These are phyloP conservation scores for Calonectria pteridis DNA, from an alignment of 2,329 filamentous ascomycete genomes.

Conservation along the genomic window DNA sequence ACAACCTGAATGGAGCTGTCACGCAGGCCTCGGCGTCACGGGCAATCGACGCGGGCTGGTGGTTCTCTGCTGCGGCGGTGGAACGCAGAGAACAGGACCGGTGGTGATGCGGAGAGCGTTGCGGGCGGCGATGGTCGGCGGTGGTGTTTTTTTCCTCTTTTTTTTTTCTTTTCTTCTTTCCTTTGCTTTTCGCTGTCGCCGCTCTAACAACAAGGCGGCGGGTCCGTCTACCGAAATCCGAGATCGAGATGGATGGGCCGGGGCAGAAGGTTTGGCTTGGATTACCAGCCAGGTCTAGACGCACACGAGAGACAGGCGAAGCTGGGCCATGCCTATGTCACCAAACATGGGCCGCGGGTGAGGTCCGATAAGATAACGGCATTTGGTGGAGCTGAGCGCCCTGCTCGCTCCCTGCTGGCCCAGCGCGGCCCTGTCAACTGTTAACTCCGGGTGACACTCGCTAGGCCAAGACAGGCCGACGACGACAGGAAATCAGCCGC, in stretches of 20 bases:
- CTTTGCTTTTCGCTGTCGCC: background rate
- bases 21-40: conserved; percentile 43
- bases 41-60: conserved; percentile 27
- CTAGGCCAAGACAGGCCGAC: background rate
- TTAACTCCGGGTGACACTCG: conserved; percentile 21
- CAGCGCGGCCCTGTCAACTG: background rate
- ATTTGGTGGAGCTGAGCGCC: conserved; percentile 21
- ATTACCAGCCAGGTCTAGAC: conserved; percentile 1
- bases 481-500: background rate
- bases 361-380: conserved; percentile 45
- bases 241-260: conserved; percentile 10
- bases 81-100: background rate
- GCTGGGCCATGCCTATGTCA: conserved; percentile 37
- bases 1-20: conserved; percentile 45
- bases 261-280: conserved; percentile 3
- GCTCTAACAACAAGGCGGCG: background rate
- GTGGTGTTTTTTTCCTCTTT: background rate
- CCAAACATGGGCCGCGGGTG: conserved; percentile 20
- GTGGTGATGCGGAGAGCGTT: background rate
- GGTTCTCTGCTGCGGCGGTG: background rate
- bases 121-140: background rate
- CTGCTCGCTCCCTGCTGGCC: background rate
- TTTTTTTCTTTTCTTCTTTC: background rate
- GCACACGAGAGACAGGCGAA: background rate
- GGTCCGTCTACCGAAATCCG: background rate